Evolutionary conservation across 129 eudicot genomes (phyloP).

Genomic region (Flaveria robusta): DNA sequence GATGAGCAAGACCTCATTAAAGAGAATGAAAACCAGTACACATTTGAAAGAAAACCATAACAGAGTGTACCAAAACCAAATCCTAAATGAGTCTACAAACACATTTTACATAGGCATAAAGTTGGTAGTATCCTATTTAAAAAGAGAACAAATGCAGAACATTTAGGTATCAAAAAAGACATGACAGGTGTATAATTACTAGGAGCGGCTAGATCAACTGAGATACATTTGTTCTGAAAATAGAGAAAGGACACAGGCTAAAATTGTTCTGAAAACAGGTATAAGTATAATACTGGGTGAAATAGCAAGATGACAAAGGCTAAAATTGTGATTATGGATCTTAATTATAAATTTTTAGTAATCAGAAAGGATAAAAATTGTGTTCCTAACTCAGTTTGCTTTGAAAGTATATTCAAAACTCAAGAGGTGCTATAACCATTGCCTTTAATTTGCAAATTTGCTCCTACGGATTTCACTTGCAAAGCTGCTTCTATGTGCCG

Average conservation of each 20-base stretch:
- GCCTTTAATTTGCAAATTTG: neutral
- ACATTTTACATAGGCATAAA: neutral
- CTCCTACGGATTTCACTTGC: neutral
- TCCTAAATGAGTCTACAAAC: neutral
- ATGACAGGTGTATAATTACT: neutral
- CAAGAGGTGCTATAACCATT: neutral
- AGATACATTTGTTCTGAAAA: neutral
- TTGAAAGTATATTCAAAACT: neutral
- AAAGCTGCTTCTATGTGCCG: neutral
- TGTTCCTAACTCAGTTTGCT: neutral
- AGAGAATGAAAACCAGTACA: neutral
- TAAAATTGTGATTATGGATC: conserved; percentile 14
- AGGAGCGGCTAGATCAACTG: neutral
- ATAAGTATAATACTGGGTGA: neutral
- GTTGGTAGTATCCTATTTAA: neutral
- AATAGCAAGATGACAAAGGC: neutral
- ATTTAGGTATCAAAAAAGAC: neutral
- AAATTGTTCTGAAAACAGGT: neutral
- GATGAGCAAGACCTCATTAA: neutral
- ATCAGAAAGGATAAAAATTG: neutral
- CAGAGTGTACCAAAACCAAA: neutral
- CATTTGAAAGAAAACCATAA: conserved; percentile 8
- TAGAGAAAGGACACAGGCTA: neutral
- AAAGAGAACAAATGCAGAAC: neutral
- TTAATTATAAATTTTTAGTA: neutral